Percentiles rank a stretch among this genome's conserved stretches.
These are phyloP conservation scores for Penicillium sp. DNA, from an alignment of 2,329 filamentous ascomycete species.

Conservation along the genomic window DNA sequence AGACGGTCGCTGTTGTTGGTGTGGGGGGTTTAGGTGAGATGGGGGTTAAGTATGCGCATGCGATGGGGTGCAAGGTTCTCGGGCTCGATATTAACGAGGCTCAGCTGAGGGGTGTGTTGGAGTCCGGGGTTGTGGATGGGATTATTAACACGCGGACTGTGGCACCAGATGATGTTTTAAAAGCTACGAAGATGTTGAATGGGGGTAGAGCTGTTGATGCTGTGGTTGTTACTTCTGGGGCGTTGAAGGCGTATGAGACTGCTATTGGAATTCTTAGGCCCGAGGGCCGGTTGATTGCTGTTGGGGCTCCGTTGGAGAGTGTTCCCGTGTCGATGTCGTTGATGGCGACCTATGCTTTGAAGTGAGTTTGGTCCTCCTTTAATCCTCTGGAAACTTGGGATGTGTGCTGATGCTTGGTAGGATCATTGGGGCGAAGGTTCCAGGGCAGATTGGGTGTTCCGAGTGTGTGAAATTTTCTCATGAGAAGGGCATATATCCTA, in stretches of 20 bases:
- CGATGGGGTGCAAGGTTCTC: slow-evolving; percentile 26
- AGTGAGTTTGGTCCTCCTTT: background rate
- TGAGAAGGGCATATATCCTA: slow-evolving; percentile 7
- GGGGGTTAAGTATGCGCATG: slow-evolving; percentile 27
- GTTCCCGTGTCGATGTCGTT: background rate
- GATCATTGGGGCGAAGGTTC: slow-evolving; percentile 9
- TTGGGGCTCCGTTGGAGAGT: slow-evolving; percentile 4
- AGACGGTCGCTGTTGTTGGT: slow-evolving; percentile 18
- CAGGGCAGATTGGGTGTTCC: background rate
- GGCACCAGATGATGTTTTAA: background rate
- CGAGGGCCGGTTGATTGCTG: slow-evolving; percentile 9
- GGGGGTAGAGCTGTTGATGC: slow-evolving; percentile 4
- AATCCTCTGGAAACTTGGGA: background rate
- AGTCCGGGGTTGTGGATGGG: background rate
- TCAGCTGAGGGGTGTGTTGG: slow-evolving; percentile 3
- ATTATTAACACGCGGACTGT: slow-evolving; percentile 6
- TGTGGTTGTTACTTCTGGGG: slow-evolving; percentile 10
- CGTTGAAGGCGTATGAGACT: slow-evolving; percentile 11
- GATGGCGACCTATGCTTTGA: slow-evolving; percentile 1
- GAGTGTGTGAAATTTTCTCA: slow-evolving; percentile 11
- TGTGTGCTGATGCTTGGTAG: slow-evolving; percentile 2
- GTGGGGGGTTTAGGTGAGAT: slow-evolving; percentile 28
- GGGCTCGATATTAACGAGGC: slow-evolving; percentile 20
- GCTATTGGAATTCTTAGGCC: slow-evolving; percentile 4
- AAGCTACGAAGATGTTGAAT: background rate